Evolutionary conservation across 257 asterid species (phyloP).

Genomic region (Solanum neorickii): DNA sequence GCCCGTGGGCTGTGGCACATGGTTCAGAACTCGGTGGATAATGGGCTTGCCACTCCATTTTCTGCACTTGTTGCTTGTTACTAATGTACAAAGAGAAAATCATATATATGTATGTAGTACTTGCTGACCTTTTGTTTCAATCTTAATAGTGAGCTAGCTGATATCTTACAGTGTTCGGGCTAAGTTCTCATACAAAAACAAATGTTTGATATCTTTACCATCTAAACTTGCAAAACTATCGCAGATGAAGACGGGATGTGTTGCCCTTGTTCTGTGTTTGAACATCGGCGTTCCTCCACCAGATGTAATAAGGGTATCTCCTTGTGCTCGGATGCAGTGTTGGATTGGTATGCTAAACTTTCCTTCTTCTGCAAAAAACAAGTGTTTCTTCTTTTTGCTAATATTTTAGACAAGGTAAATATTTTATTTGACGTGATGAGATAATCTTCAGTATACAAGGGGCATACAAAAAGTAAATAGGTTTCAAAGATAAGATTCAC

Average conservation of each 20-base stretch:
- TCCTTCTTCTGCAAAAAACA: background rate
- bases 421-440: background rate
- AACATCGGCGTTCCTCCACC: slow-evolving; percentile 92
- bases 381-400: background rate
- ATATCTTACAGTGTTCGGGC: background rate
- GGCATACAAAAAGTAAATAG: background rate
- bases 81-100: background rate
- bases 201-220: background rate
- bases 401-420: background rate
- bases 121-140: background rate
- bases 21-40: background rate
- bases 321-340: slow-evolving; percentile 99
- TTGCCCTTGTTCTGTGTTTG: slow-evolving; percentile 88
- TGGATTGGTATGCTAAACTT: slow-evolving; percentile 69
- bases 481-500: background rate
- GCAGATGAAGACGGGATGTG: slow-evolving; percentile 99
- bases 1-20: background rate
- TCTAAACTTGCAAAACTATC: slow-evolving; percentile 1
- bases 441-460: background rate
- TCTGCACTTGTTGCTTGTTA: background rate
- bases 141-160: background rate
- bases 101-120: background rate
- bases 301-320: slow-evolving; percentile 93
- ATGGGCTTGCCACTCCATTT: background rate
- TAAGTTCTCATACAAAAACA: background rate